Evolutionary conservation across 2,329 filamentous ascomycete genomes (phyloP).

Genomic region (Clarireedia paspali): DNA sequence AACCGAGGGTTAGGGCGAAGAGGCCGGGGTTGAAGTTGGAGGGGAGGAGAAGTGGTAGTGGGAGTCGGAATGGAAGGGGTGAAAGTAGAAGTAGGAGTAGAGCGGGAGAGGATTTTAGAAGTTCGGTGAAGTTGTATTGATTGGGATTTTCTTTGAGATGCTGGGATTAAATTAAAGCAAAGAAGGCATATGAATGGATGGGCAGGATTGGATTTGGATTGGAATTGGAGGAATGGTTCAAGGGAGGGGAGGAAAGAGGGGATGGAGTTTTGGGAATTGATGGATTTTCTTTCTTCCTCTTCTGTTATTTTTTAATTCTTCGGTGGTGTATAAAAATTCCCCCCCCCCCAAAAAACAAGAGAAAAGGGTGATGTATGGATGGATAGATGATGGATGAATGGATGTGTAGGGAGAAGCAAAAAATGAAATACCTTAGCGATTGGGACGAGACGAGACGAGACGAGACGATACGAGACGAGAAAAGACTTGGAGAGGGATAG

Average conservation of each 20-base stretch:
- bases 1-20: slow-evolving; percentile 17
- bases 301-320: background rate
- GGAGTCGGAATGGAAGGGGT: slow-evolving; percentile 5
- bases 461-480: too few relatives aligned
- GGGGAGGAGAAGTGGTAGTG: slow-evolving; percentile 16
- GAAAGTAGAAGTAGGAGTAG: slow-evolving; percentile 18
- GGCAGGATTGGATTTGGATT: background rate
- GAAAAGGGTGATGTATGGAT: background rate
- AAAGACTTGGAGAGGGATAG: too few relatives aligned
- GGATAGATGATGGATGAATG: background rate
- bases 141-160: background rate
- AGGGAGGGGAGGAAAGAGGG: background rate
- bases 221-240: background rate
- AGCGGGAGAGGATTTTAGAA: slow-evolving; percentile 10
- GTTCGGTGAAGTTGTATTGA: slow-evolving; percentile 14
- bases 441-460: too few relatives aligned
- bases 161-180: too few relatives aligned
- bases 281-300: background rate
- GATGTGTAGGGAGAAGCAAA: background rate
- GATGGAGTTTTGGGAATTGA: background rate
- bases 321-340: background rate
- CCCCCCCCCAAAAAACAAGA: background rate
- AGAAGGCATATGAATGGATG: background rate
- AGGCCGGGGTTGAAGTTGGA: slow-evolving; percentile 17
- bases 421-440: background rate